Conservation (phyloP, 2,329 filamentous ascomycete species). For the Zalaria sp. region DNA sequence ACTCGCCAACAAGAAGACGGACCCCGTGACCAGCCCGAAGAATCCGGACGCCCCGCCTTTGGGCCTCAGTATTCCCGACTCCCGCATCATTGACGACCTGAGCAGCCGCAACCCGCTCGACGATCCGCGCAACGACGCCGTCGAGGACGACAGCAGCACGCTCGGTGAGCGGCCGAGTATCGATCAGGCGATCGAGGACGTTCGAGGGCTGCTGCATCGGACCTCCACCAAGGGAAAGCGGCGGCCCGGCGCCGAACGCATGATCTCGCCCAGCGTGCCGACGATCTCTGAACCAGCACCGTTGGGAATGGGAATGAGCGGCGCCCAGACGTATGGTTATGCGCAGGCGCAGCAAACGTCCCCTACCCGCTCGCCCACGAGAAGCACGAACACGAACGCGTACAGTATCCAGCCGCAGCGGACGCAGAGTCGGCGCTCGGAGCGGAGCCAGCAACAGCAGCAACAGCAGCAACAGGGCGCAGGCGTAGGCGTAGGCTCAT, state of each 20-base stretch:
- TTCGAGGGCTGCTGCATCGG: conserved; percentile 29
- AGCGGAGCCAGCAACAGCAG: no score
- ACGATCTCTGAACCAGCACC: conserved; percentile 2
- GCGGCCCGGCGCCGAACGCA: conserved; percentile 12
- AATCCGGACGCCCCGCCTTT: conserved; percentile 19
- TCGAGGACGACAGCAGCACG: conserved; percentile 22
- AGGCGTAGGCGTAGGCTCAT: no score
- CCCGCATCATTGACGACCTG: conserved; percentile 28
- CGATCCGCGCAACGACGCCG: conserved; percentile 28
- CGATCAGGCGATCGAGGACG: conserved; percentile 32
- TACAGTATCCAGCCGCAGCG: no score
- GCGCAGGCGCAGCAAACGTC: no score
- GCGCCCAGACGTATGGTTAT: no score
- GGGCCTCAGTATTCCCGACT: conserved; percentile 16
- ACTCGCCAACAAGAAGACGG: conserved; percentile 32
- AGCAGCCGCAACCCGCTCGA: conserved; percentile 27
- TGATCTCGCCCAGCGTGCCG: conserved; percentile 1
- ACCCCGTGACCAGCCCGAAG: background rate
- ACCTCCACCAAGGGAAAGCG: conserved; percentile 30
- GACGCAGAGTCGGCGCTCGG: no score
- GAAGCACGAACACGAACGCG: no score
- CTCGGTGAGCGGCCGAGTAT: conserved; percentile 25
- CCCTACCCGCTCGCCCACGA: no score
- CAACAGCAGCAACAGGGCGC: no score
- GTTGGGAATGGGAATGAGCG: no score